Percentiles rank a stretch among this genome's conserved stretches.
These are phyloP conservation scores for Apiotrichum veenhuisii DNA, from an alignment of 1,284 basidiomycete genomes.

Conservation along the genomic window DNA sequence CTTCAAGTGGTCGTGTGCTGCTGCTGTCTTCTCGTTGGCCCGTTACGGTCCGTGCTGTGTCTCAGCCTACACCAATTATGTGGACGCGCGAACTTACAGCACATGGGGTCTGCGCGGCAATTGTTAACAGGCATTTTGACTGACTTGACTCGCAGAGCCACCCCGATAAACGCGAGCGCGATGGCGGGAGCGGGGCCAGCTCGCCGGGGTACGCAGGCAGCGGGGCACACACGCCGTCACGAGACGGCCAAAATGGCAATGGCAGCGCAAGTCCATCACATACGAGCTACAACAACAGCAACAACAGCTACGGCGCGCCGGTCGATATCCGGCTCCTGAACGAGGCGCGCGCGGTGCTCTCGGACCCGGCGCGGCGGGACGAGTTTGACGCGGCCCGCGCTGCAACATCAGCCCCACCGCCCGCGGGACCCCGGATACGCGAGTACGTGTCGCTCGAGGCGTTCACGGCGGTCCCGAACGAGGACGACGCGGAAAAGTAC, in stretches of 20 bases:
- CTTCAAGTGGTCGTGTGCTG: too few species aligned
- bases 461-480: conserved; percentile 31
- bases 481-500: conserved; percentile 32
- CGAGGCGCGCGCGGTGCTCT: conserved; percentile 45
- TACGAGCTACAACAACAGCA: not conserved
- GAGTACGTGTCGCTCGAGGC: conserved; percentile 38
- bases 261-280: too few species aligned
- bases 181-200: not conserved
- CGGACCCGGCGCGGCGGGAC: conserved; percentile 22
- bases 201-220: too few species aligned
- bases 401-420: not conserved
- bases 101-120: too few species aligned
- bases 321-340: conserved; percentile 43
- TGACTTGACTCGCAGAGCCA: conserved; percentile 41
- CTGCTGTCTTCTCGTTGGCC: not conserved
- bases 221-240: too few species aligned
- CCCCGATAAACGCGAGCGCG: conserved; percentile 33
- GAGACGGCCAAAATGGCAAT: too few species aligned
- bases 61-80: not conserved
- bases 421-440: conserved; percentile 15
- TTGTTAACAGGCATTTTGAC: too few species aligned
- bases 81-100: not conserved
- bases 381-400: conserved; percentile 17
- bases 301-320: not conserved
- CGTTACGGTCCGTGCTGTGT: not conserved